A percentile compares a stretch with the other conserved stretches of the same genome.
phyloP scores from a whole-genome alignment of 1,139 yeast species.

The Lodderomyces beijingensis region DNA sequence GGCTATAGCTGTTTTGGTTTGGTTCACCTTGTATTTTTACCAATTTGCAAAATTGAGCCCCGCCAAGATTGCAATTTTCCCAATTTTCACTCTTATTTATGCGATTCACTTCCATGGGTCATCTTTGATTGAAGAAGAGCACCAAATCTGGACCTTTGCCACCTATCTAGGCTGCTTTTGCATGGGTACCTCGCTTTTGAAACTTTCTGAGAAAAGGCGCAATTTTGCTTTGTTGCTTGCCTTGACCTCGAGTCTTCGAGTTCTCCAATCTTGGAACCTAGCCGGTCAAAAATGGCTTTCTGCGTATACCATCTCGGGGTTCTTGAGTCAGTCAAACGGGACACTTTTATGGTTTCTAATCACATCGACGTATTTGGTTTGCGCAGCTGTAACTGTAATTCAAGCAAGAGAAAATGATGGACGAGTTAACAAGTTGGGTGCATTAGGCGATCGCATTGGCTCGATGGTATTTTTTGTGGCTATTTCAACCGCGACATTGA shows the following conservation, averaged over 20 bases:
- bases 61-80: conserved; percentile 19
- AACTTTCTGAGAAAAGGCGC: conserved; percentile 6
- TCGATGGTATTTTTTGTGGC: conserved; percentile 32
- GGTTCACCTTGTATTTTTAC: conserved; percentile 16
- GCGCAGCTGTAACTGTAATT: conserved; percentile 19
- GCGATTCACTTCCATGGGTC: conserved; percentile 76
- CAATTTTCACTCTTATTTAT: conserved; percentile 39
- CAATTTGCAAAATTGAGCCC: conserved; percentile 10
- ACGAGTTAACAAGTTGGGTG: no score
- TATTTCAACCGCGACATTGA: conserved; percentile 35
- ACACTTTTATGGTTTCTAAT: conserved; percentile 48
- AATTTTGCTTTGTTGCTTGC: conserved; percentile 18
- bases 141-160: conserved; percentile 93
- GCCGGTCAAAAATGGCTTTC: conserved; percentile 77
- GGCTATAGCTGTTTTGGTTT: conserved; percentile 19
- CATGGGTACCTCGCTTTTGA: conserved; percentile 13
- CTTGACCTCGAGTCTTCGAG: conserved; percentile 44
- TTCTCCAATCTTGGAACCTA: conserved; percentile 82
- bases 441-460: no score
- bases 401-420: conserved; percentile 35
- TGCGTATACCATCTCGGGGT: conserved; percentile 42
- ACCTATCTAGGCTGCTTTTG: conserved; percentile 27
- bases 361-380: conserved; percentile 32
- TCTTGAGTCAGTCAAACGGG: conserved; percentile 31
- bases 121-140: conserved; percentile 94